Base-by-base conservation (phyloP, 768 basidiomycete genomes). In the Suillus weaverae region DNA sequence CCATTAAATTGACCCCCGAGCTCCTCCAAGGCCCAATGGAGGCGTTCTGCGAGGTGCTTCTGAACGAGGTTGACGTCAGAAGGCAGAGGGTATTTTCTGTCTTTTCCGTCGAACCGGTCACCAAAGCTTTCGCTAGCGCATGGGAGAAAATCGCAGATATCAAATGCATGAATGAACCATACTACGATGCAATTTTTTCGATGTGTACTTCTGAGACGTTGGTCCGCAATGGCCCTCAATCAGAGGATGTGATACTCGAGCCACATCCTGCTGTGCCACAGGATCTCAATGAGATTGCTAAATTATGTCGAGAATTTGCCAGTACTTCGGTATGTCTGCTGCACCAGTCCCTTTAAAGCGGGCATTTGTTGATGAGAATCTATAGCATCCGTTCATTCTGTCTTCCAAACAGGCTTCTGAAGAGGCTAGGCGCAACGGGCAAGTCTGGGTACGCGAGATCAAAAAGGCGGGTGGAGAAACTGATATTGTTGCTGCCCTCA, bases 81-180 rank as follows among this genome's bases (percentile, higher is more conserved):
- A 75, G 20, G 39, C 38, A 43, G 39, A 80, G 89, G 18, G 79
- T 89, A 0, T 92, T 88, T 73, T 90, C 91, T 3, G 80, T 91
- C 10, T 92, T 90, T 69, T 85, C 87, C 2, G 73, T 70, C 82
- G 36, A 60, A 0, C 43, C 67, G 10, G 74, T 85, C 20, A 78
- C 81, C 61, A 79, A 77, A 67, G 63, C 78, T 7, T 86, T 87
- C 65, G 70, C 79, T 46, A 73, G 72, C 56, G 66, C 67, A 38
- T 86, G 86, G 85, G 68, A 81, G n/a, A 67, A 68, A 44, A 66
- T 81, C 16, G 81, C 82, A 1, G 79, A 79, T 44, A 73, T 79
- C 63, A 68, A 68, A 30, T 65, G 79, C 50, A 78, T 79, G 63
- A 69, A 73, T 20, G 70, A 81, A 46, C 84, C 85, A 22, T 84